Evolutionary conservation across 192 early-diverging fungal genomes (phyloP).

Genomic region (Backusella westeae): DNA sequence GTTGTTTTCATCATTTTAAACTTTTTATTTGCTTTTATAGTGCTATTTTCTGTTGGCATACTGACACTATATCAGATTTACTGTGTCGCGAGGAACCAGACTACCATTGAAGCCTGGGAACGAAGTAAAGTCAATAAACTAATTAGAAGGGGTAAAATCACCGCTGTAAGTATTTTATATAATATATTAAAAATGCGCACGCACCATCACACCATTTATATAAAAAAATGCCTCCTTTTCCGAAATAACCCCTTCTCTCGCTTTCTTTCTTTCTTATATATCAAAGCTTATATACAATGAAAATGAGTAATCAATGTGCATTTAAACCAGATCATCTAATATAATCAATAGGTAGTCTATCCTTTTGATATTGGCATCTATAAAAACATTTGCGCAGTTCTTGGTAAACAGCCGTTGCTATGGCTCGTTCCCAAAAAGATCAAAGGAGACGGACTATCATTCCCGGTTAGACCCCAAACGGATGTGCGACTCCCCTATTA

Average conservation of each 20-base stretch:
- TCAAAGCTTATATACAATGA: not conserved
- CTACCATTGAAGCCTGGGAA: constrained; percentile 83
- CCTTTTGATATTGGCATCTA: constrained; percentile 83
- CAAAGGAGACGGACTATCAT: constrained; percentile 66
- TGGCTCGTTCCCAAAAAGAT: constrained; percentile 76
- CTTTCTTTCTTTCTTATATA: not conserved
- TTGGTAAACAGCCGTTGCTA: constrained; percentile 62
- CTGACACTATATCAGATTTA: constrained; percentile 72
- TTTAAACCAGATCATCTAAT: not conserved
- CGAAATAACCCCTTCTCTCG: not conserved
- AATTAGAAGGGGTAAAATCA: constrained; percentile 58
- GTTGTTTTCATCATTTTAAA: constrained; percentile 76
- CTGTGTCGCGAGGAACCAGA: constrained; percentile 65
- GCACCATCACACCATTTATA: not conserved
- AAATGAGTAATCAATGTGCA: not conserved
- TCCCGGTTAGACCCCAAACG: constrained; percentile 49
- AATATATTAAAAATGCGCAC: not conserved
- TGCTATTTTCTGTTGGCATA: constrained; percentile 71
- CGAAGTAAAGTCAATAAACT: constrained; percentile 65
- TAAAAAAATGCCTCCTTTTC: not conserved
- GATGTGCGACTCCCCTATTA: constrained; percentile 21
- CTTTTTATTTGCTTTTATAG: constrained; percentile 66
- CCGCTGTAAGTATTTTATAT: constrained; percentile 33
- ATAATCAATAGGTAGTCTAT: constrained; percentile 44
- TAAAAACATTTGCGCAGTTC: constrained; percentile 70